Evolutionary conservation across 306 rosid genomes (phyloP), one percentile per base, ranked within the genome.

Genomic region (Bauhinia variegata): DNA sequence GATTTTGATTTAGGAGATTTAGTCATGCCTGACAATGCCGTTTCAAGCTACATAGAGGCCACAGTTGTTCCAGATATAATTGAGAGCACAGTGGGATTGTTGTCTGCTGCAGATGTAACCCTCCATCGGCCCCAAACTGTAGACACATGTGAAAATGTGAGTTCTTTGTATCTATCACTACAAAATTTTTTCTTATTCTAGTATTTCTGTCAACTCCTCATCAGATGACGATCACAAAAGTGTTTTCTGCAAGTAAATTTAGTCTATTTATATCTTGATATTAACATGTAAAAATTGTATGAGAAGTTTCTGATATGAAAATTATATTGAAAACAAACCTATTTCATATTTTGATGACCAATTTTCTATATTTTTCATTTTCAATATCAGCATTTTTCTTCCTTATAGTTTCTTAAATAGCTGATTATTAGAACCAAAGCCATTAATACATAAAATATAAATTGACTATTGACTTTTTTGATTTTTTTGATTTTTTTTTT

Each of bases 141-240:
- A n/a, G 93, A 86, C 74, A 84, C 89, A 11, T 78, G 73, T 63
- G 96, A 89, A 72, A 73, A 78, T 81, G 98, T 92, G 78, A 84
- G 98, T 76, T 51, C 56, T 68, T 75, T 60, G 54, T 52, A 72
- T 36, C 19, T 50, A 50, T 32, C 37, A n/a, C 73, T 41, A 14
- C 36, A 36, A 43, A 23, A 11, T 67, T 67, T 36, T 56, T 32
- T 23, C 48, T 65, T 32, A 33, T 53, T 67, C 36, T 15, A 31
- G 16, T 67, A 17, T 43, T 49, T 62, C 47, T 50, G 58, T 32
- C 43, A 43, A 33, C 23, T 49, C 37, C 30, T 47, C 16, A n/a
- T 10, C 32, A 39, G 71, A 52, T 65, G 57, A 53, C 51, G 61
- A 18, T 47, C 28, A 36, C 47, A 60, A 8, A 59, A 44, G 44